Base-by-base conservation (phyloP, 2,329 filamentous ascomycete genomes). In the Fusarium liriodendri region DNA sequence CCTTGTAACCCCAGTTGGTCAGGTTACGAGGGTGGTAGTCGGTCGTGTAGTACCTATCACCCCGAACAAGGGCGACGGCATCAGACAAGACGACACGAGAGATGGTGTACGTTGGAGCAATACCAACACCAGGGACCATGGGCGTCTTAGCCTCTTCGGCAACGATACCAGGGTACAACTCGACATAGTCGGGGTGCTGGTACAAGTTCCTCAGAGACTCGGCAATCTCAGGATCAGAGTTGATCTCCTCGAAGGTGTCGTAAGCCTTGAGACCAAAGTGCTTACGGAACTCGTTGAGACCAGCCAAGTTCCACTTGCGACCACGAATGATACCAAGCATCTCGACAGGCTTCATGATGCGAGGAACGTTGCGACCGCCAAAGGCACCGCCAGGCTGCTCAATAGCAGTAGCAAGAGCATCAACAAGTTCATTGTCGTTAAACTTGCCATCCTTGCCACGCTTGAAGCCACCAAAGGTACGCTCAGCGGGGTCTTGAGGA, bases 1-100 rank as follows among this genome's bases (percentile, higher is more conserved):
- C 92, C 64, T 90, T 90, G 84, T 90, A 96, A 22, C 94, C 94
- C 94, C 94, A 97, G 83, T 94, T 95, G 2, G 94, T 97, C 55
- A 97, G 83, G 75, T 91, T 90, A 10, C 90, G 89, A 0, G 94
- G 89, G 74, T 92, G 90, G 80, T 93, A 95, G 81, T 96, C 94
- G n/a, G 83, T 86, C 0, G 93, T 95, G 84, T 95, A 95, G 84
- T 94, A 92, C 22, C 94, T 86, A 78, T 97, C 94, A 37, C 93
- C 93, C 27, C 94, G 89, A 8, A 95, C 93, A 6, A 96, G 87
- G n/a, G 91, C 89, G 0, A 95, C 93, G 1, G 94, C 93, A 75
- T 96, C 94, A 0, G 92, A 94, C 6, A 96, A 83, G 3, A 96
- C 90, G 3, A 93, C 94, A 22, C 93, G 89, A 0, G 92, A 94